Base-by-base conservation (phyloP, 2,329 filamentous ascomycete species). In the Colletotrichum endophyticum region DNA sequence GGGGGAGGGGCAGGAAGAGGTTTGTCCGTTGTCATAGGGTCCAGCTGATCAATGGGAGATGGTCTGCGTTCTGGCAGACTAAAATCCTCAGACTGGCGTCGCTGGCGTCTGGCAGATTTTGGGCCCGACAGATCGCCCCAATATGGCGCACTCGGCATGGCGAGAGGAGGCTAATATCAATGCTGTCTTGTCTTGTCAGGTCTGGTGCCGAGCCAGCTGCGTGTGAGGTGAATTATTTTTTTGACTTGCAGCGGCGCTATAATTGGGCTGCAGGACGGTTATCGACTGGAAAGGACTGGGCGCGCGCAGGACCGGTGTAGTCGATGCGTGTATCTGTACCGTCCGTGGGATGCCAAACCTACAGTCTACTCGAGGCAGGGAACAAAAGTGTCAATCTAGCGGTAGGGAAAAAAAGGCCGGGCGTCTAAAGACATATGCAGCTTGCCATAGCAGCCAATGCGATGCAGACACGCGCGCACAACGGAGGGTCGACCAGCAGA, bases 111-210 rank as follows among this genome's bases (percentile, higher is more conserved):
- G 70, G 77, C 70, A 9, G 63, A 44, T 34, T 76, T 74, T 32
- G 78, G 80, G 80, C 72, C 80, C 22, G 78, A 75, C 75, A 91
- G 84, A 79, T 89, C 83, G 80, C 89, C 89, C 89, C 89, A 90
- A 82, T 90, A 91, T n/a, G 87, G 85, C 68, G 86, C 77, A 57
- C 59, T 66, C 62, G 78, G 77, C 78, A 79, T 79, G 75, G 72
- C 32, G 44, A 73, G 76, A 76, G 72, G 75, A 76, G 62, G 79
- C 73, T 78, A 78, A 81, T 62, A 53, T 22, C 44, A 53, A 53
- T 53, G 44, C 44, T 53, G 44, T n/a, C 39, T 49, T 44, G 36
- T 81, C 81, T 84, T 81, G 78, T 70, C 70, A 77, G 77, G 77
- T 77, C 78, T 77, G 34, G n/a, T 44, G 62, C 62, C 12, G 32